Base-by-base conservation (phyloP, 768 basidiomycete species). In the Termitomyces titanicus region DNA sequence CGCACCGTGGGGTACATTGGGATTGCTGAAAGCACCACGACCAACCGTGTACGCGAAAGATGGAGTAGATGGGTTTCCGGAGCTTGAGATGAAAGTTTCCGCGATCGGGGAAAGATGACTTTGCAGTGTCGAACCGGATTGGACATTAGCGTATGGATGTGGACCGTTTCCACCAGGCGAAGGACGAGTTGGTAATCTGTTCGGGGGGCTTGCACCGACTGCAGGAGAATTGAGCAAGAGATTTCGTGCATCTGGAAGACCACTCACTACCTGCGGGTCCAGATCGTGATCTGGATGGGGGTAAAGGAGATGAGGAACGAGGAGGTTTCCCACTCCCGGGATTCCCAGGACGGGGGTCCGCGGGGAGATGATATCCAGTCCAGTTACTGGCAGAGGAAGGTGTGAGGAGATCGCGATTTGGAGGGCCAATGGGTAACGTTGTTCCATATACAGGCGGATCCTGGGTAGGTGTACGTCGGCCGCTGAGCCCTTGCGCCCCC, bases 101-200 rank as follows among this genome's bases (percentile, higher is more conserved):
- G 83, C 77, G 51, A 92, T 89, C 0, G 89, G 90, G 1, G 90
- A 91, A 45, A 92, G 78, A 31, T 77, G 79, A 5, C 68, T 63
- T 50, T 70, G 74, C 29, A 63, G 69, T 47, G 76, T 72, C 15
- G 76, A 63, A 45, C 70, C 67, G 5, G 81, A 67, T 63, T 82
- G 81, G 49, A 78, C 74, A 22, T 73, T 80, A 0, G 84, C 81
- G 56, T 88, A 89, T 0, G 85, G 85, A 63, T 89, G 87, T 18
- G 47, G 48, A 7, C 69, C 64, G 34, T 68, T 72, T 12, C 75
- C 74, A 13, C 75, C 74, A 13, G 77, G 74, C 7, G 77, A 72
- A 0, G 71, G 72, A 40, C 80, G 76, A 0, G 72, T 71, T 13
- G 79, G 77, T 17, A 77, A 61, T 62, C 83, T 85, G 49, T 64